phyloP scores from a whole-genome alignment of 176 grass and related monocot genomes.

The Zoysia pacifica region DNA sequence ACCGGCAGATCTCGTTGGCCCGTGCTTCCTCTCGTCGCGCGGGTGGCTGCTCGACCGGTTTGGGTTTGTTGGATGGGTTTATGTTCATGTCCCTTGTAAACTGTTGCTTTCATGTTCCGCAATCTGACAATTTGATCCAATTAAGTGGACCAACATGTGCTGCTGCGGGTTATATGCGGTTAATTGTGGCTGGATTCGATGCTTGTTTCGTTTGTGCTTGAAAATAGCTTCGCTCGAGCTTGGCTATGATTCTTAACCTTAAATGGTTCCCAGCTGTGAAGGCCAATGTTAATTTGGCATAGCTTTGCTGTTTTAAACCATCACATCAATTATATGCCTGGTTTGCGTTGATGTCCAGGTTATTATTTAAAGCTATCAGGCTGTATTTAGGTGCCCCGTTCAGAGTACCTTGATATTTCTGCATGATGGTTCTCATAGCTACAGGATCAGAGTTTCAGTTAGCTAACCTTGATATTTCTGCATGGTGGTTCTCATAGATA shows the following conservation, averaged over 20 bases:
- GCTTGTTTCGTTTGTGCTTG: not conserved
- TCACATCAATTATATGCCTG: not conserved
- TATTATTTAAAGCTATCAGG: not conserved
- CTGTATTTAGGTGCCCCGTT: not conserved
- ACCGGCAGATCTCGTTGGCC: not conserved
- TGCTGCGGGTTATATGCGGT: not conserved
- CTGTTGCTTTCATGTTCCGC: not conserved
- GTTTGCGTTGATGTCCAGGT: not conserved
- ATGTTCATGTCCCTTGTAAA: conserved; percentile 8
- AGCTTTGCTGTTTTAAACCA: not conserved
- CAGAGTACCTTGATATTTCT: not conserved
- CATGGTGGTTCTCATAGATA: not conserved
- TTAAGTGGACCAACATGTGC: not conserved
- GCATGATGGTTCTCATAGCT: not conserved
- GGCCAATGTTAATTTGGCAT: not conserved
- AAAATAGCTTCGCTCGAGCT: not conserved
- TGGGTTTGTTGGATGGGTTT: not conserved
- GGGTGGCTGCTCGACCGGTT: not conserved
- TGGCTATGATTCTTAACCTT: not conserved
- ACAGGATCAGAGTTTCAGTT: not conserved
- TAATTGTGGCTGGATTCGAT: not conserved
- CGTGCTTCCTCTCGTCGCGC: not conserved
- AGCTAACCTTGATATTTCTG: not conserved
- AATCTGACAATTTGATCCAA: not conserved
- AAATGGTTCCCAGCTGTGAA: not conserved